Evolutionary conservation across 371 early-diverging fungal genomes (phyloP).

Genomic region (Thermomucor indicae-seudaticae): DNA sequence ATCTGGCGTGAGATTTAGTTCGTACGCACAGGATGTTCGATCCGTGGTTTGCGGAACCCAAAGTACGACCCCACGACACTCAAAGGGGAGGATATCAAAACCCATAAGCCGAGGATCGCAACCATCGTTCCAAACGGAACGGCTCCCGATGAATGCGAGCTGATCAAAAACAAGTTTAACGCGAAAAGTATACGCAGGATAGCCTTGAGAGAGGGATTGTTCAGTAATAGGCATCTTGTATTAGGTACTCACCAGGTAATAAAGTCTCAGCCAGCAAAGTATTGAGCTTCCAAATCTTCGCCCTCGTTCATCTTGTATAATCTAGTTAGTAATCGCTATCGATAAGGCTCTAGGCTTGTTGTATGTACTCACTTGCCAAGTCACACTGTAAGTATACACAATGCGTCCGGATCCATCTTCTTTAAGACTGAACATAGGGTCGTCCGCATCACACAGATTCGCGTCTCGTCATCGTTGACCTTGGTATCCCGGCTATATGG

Average conservation of each 20-base stretch:
- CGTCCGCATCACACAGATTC: conserved; percentile 1
- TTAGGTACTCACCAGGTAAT: conserved; percentile 59
- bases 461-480: conserved; percentile 13
- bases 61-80: conserved; percentile 85
- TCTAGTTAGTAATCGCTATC: conserved; percentile 80
- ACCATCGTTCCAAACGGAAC: conserved; percentile 89
- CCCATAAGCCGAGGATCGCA: conserved; percentile 85
- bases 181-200: conserved; percentile 64
- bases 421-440: conserved; percentile 5
- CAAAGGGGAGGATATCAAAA: conserved; percentile 80
- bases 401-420: conserved; percentile 33
- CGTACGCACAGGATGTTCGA: conserved; percentile 84
- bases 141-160: conserved; percentile 81
- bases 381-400: conserved; percentile 79
- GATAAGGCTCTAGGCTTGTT: too few relatives aligned
- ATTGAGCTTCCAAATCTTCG: conserved; percentile 75
- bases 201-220: conserved; percentile 12
- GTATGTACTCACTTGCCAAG: conserved; percentile 60
- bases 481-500: conserved; percentile 48
- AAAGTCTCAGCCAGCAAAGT: conserved; percentile 77
- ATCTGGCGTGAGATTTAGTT: conserved; percentile 90
- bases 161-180: conserved; percentile 86
- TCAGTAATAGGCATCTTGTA: too few relatives aligned
- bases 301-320: conserved; percentile 91
- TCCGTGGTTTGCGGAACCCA: conserved; percentile 78